Base-by-base conservation (phyloP, 2,329 filamentous ascomycete species). In the Scleromitrula shiraiana region DNA sequence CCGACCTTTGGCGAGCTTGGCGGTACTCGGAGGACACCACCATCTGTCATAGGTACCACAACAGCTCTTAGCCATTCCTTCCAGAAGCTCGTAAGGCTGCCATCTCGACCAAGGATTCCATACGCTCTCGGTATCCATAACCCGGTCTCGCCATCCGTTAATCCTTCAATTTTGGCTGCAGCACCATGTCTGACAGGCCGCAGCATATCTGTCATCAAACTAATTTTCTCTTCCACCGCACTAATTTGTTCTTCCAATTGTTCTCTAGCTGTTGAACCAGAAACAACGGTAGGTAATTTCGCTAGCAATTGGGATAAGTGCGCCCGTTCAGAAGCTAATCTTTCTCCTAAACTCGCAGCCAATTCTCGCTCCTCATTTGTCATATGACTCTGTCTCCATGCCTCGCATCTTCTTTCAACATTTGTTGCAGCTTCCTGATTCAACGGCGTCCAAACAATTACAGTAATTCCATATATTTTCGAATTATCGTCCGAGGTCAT, bases 51-150 rank as follows among this genome's bases (percentile, higher is more conserved):
- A 23, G 93, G 93, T 19, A 95, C 88, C n/a, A 93, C 74, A 8
- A 97, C 78, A 6, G 91, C 90, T 66, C 88, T 85, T 40, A 98
- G 76, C 93, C 93, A 98, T 65, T 98, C 93, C 67, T 97, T 97
- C 90, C 91, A 98, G 68, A 98, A 97, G 26, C 82, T 80, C 55
- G 90, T 89, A 68, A 94, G 78, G 51, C 81, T 83, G 10, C 76
- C 75, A 64, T 98, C 93, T 53, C 87, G 78, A 27, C 93, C 93
- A 53, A 98, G 74, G 53, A 98, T 83, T 50, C 93, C 93, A 63
- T 95, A 98, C 1, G 91, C 89, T 55, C 93, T 78, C 15, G 93
- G 93, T 42, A 88, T 89, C 93, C 93, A 98, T 51, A 97, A 82
- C 2, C 91, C 93, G 45, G 88, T 96, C 64, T 97, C 93, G 36